Evolutionary conservation across 2,329 filamentous ascomycete genomes (phyloP).

Genomic region (Emericellopsis cladophorae): DNA sequence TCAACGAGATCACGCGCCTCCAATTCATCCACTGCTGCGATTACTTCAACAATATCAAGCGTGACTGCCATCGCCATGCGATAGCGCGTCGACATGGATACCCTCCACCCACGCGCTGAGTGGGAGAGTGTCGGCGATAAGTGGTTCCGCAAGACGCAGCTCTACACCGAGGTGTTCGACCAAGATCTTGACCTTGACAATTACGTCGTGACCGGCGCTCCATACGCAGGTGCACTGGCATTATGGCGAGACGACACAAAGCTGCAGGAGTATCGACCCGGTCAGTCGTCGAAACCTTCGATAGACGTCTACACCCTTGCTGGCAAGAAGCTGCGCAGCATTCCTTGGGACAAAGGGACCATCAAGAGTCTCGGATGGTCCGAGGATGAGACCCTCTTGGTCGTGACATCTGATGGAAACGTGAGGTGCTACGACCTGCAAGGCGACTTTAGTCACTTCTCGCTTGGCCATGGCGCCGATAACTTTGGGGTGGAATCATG

Average conservation of each 20-base stretch:
- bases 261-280: constrained; percentile 63
- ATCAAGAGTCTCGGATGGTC: constrained; percentile 92
- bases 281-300: constrained; percentile 60
- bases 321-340: constrained; percentile 73
- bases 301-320: constrained; percentile 94
- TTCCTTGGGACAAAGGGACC: constrained; percentile 82
- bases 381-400: constrained; percentile 82
- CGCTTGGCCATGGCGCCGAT: constrained; percentile 78
- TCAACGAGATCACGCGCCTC: not conserved
- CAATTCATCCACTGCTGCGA: not conserved
- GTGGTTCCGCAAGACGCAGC: constrained; percentile 89
- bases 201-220: constrained; percentile 82
- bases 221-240: constrained; percentile 81
- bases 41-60: not conserved
- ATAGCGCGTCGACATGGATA: constrained; percentile 31
- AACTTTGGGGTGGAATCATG: constrained; percentile 81
- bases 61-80: not conserved
- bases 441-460: constrained; percentile 90
- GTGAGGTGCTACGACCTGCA: constrained; percentile 89
- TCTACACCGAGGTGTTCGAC: constrained; percentile 90
- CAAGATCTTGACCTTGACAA: constrained; percentile 89
- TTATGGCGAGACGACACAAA: constrained; percentile 83
- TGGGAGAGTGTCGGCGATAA: constrained; percentile 90
- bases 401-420: constrained; percentile 79
- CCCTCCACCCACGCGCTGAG: constrained; percentile 61